These are phyloP conservation scores for Phytophthora podocarpi DNA, from an alignment of 352 stramenopile species.

Conservation along the genomic window DNA sequence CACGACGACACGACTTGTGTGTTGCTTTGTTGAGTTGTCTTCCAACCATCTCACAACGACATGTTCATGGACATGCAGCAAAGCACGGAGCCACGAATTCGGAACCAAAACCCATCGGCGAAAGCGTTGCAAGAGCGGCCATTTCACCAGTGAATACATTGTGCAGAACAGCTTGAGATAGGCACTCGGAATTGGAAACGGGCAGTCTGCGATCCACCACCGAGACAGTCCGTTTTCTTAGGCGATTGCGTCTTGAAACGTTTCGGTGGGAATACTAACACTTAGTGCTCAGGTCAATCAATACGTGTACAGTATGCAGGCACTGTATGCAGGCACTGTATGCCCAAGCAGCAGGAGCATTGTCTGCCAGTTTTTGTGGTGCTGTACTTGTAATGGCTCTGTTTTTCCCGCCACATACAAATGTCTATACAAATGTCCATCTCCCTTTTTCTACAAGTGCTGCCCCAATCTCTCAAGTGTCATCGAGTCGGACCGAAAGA, in stretches of 20 bases:
- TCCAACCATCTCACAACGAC: not conserved
- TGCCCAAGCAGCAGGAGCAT: no score
- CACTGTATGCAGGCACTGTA: no score
- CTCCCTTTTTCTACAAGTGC: constrained; percentile 7
- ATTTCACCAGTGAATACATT: constrained; percentile 11
- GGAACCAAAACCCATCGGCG: constrained; percentile 13
- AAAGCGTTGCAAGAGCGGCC: constrained; percentile 1
- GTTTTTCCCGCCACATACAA: constrained; percentile 5
- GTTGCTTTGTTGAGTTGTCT: constrained; percentile 6
- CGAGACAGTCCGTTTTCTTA: no score
- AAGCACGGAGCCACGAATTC: constrained; percentile 18
- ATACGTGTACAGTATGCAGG: no score
- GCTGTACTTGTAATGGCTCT: no score
- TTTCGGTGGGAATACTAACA: no score
- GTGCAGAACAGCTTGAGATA: no score
- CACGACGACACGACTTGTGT: constrained; percentile 1
- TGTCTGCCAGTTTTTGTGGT: no score
- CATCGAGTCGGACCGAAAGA: constrained; percentile 28
- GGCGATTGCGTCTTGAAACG: no score
- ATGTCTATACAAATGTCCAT: constrained; percentile 3
- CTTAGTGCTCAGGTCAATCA: no score
- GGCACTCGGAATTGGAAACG: no score
- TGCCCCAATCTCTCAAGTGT: constrained; percentile 29
- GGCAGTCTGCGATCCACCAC: no score
- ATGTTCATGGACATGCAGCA: constrained; percentile 4